Conservation (phyloP, 106 monocot genomes). For the Allium fistulosum region DNA sequence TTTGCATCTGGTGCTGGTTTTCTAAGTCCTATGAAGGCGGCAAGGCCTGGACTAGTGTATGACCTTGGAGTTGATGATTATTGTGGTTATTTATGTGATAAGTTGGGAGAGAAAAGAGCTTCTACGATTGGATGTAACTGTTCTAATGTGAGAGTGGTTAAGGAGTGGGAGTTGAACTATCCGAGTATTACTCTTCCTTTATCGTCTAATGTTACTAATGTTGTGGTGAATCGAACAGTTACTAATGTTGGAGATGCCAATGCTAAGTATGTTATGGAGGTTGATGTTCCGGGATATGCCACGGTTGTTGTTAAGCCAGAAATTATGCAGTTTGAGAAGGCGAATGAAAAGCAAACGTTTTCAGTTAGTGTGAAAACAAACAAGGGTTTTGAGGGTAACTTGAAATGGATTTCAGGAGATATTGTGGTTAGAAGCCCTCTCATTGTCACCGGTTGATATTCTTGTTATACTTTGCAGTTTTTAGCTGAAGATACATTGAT, state of each 20-base stretch:
- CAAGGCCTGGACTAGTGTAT: conserved; percentile 28
- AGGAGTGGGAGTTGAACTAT: conserved; percentile 33
- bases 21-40: conserved; percentile 24
- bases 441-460: not conserved
- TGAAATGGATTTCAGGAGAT: conserved; percentile 15
- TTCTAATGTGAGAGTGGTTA: not conserved
- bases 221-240: conserved; percentile 26
- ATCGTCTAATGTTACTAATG: not conserved
- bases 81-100: conserved; percentile 24
- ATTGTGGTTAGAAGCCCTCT: conserved; percentile 9
- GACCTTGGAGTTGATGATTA: conserved; percentile 14
- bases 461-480: too few species aligned
- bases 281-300: conserved; percentile 9
- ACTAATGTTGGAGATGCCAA: conserved; percentile 22
- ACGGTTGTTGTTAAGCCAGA: conserved; percentile 17
- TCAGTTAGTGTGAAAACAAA: conserved; percentile 5
- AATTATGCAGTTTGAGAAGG: conserved; percentile 13
- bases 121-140: conserved; percentile 4
- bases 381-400: not conserved
- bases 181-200: conserved; percentile 20
- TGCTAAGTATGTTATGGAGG: conserved; percentile 10
- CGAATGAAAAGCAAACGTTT: conserved; percentile 17
- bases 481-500: too few species aligned
- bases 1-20: conserved; percentile 29
- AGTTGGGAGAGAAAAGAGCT: not conserved